These are phyloP conservation scores for Nidularia sp. DNA, from an alignment of 768 basidiomycete species.

Conservation along the genomic window DNA sequence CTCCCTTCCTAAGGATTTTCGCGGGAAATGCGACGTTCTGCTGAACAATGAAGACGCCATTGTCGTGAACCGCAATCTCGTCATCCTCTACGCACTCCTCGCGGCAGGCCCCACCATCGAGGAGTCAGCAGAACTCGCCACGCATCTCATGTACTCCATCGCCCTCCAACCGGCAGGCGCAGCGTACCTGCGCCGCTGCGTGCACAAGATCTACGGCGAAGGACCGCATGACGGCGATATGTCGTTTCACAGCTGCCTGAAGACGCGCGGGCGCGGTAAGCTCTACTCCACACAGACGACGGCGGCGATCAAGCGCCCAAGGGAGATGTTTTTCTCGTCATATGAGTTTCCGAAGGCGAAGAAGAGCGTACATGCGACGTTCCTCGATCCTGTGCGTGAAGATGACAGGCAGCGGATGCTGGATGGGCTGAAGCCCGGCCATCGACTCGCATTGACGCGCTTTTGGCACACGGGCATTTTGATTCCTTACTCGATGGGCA, in stretches of 20 bases:
- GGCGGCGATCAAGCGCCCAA: constrained; percentile 27
- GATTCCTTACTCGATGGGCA: constrained; percentile 29
- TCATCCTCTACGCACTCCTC: constrained; percentile 33
- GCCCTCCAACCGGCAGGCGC: constrained; percentile 27
- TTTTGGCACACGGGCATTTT: constrained; percentile 36
- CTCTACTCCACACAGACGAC: constrained; percentile 32
- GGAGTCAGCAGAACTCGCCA: constrained; percentile 35
- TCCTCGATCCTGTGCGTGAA: constrained; percentile 27
- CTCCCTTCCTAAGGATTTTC: constrained; percentile 27
- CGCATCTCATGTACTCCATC: constrained; percentile 39
- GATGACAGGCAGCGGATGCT: constrained; percentile 41
- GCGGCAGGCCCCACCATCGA: constrained; percentile 32
- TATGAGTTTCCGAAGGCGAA: constrained; percentile 22
- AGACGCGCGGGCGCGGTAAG: constrained; percentile 28
- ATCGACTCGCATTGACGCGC: constrained; percentile 28
- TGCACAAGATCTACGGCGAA: constrained; percentile 28
- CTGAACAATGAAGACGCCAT: constrained; percentile 33
- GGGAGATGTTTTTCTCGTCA: constrained; percentile 32
- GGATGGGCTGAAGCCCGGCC: constrained; percentile 32
- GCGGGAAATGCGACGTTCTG: constrained; percentile 31
- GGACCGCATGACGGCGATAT: constrained; percentile 25
- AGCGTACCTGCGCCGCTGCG: constrained; percentile 28
- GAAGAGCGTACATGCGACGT: constrained; percentile 20
- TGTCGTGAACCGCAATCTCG: constrained; percentile 33
- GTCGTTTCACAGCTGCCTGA: constrained; percentile 28